Conservation (phyloP, 192 early-diverging fungal species). For the Linnemannia zychae region DNA sequence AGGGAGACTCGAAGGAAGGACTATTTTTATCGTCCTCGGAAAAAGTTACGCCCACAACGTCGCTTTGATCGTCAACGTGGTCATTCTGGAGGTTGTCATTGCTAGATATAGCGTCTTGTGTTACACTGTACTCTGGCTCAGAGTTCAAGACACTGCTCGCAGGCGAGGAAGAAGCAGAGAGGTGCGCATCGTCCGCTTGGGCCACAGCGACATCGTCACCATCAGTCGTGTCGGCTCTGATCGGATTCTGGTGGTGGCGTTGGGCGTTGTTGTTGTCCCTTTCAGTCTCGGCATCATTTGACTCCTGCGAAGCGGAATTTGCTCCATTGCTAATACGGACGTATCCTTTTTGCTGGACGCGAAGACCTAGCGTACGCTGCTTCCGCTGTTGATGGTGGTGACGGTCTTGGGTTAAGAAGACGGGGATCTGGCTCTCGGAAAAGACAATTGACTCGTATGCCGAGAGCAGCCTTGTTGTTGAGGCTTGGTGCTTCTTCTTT, state of each 20-base stretch:
- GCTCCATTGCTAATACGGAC: not conserved
- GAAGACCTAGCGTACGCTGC: not conserved
- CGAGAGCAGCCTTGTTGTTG: conserved; percentile 4
- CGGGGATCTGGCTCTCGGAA: conserved; percentile 43
- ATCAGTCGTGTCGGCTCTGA: not conserved
- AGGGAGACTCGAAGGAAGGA: not conserved
- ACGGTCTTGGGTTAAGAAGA: conserved; percentile 33
- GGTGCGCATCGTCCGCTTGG: not conserved
- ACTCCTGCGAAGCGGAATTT: too few species aligned
- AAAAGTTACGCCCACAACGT: not conserved
- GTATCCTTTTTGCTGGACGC: not conserved
- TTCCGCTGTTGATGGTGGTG: not conserved
- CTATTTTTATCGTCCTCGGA: not conserved
- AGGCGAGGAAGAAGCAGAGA: too few species aligned
- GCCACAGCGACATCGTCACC: not conserved
- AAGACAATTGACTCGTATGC: conserved; percentile 43
- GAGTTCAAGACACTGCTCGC: not conserved
- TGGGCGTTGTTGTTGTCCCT: not conserved
- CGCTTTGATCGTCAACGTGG: not conserved
- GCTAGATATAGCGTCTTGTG: not conserved
- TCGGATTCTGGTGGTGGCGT: conserved; percentile 1
- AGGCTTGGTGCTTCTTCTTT: not conserved
- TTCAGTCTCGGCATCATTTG: too few species aligned
- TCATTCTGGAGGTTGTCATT: not conserved
- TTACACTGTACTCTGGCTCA: not conserved